Base-by-base conservation (phyloP, 345 rosid genomes). In the Limnanthes douglasii region DNA sequence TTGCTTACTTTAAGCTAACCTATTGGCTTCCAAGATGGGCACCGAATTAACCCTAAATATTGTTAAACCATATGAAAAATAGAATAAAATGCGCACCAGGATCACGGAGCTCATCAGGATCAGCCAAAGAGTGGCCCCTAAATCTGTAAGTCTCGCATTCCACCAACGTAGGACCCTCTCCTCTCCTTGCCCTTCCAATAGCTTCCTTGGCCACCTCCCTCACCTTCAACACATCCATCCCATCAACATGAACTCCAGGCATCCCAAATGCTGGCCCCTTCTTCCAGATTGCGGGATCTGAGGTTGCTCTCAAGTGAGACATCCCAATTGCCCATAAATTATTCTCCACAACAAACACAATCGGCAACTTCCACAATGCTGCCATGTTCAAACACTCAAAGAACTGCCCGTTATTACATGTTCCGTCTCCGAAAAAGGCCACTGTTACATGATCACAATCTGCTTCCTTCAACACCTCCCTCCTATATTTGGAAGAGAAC, bases 71-170 rank as follows among this genome's bases (percentile, higher is more conserved):
- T n/a, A n/a, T n/a, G n/a, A n/a, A n/a, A 52, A 36, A 18, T 15
- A 34, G 15, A 54, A 10, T 7, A 16, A 29, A 50, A 42, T 9
- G 45, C 38, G 52, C 39, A 81, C 81, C 81, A 28, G 88, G 84
- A 46, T 81, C 80, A 66, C 88, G 94, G 25, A 81, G 94, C 74
- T 81, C 94, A 59, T 81, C 88, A 1, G 94, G 94, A 59, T 81
- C 94, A 48, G 94, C 94, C 72, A 81, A 69, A 0, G 88, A 81
- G 72, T 81, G 94, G 43, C 94, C 94, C 71, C 88, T 70, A 48
- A 81, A 81, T 52, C 94, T 66, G 46, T 81, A 81, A 11, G 94
- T 81, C 54, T 81, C 94, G 31, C 94, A 81, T 60, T 81, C 94
- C 8, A 77, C 94, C 72, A 81, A 64, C 8, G 94, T 81, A 8